These are phyloP conservation scores for Colletotrichum truncatum DNA, from an alignment of 2,329 filamentous ascomycete species.

Conservation along the genomic window DNA sequence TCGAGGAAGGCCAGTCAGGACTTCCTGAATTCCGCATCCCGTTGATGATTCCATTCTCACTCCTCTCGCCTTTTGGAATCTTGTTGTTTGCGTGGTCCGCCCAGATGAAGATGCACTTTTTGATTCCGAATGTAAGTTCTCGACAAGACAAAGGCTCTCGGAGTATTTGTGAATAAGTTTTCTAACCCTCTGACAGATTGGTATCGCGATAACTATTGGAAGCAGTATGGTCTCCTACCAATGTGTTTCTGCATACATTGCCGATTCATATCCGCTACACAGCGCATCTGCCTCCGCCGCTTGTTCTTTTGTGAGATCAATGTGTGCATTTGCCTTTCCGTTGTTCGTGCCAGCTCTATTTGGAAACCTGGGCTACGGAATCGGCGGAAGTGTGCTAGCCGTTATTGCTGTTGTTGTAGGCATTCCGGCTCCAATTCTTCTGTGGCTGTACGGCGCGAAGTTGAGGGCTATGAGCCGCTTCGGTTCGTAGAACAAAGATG, in stretches of 20 bases:
- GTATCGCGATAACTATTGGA: background rate
- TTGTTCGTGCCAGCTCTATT: constrained; percentile 56
- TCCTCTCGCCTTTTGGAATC: constrained; percentile 50
- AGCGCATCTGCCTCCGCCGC: constrained; percentile 58
- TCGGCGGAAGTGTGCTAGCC: constrained; percentile 49
- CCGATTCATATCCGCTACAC: constrained; percentile 56
- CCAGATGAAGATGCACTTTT: constrained; percentile 55
- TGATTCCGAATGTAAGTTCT: constrained; percentile 49
- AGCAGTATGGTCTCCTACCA: constrained; percentile 19
- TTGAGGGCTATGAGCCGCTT: constrained; percentile 36
- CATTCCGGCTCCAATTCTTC: constrained; percentile 45
- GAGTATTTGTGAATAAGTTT: background rate
- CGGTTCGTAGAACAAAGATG: background rate
- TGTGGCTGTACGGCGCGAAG: constrained; percentile 51
- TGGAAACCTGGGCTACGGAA: constrained; percentile 45
- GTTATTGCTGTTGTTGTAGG: constrained; percentile 45
- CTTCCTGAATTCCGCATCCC: constrained; percentile 65
- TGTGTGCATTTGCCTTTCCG: constrained; percentile 59
- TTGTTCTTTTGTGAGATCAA: constrained; percentile 51
- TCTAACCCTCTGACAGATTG: background rate
- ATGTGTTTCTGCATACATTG: constrained; percentile 42
- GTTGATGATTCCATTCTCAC: constrained; percentile 50
- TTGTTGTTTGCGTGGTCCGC: constrained; percentile 56
- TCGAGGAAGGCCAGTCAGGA: constrained; percentile 34
- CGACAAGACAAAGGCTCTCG: background rate